Percentiles rank a stretch among this genome's conserved stretches.
Conservation (phyloP, 2,329 filamentous ascomycete genomes). For the Penicillium sp. region DNA sequence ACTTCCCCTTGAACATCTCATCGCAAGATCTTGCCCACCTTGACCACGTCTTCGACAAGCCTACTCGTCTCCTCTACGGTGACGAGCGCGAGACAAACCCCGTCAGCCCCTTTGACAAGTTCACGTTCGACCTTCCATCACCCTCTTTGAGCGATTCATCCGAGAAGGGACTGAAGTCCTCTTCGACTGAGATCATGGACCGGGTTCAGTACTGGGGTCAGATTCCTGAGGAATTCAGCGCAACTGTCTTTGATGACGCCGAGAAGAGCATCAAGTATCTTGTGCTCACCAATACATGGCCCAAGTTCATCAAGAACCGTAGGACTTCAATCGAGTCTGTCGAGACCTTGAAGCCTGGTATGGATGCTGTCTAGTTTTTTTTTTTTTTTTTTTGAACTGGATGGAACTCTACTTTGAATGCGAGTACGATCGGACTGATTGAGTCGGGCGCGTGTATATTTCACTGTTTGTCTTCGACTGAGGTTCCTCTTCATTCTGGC, state of each 20-base stretch:
- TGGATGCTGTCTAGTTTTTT: not conserved
- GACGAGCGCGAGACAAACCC: slow-evolving; percentile 38
- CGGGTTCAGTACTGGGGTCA: slow-evolving; percentile 34
- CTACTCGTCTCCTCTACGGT: slow-evolving; percentile 45
- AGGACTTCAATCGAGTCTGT: slow-evolving; percentile 20
- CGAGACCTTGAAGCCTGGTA: slow-evolving; percentile 8
- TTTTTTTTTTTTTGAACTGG: not conserved
- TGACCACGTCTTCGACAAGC: slow-evolving; percentile 56
- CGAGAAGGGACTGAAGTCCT: slow-evolving; percentile 22
- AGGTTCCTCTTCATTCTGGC: not conserved
- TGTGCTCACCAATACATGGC: slow-evolving; percentile 68
- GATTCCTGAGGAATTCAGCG: slow-evolving; percentile 49
- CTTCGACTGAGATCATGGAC: slow-evolving; percentile 22
- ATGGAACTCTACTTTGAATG: not conserved
- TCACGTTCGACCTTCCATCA: not conserved
- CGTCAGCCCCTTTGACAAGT: slow-evolving; percentile 35
- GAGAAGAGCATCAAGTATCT: slow-evolving; percentile 64
- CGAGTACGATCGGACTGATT: not conserved
- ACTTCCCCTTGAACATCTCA: slow-evolving; percentile 67
- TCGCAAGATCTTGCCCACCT: slow-evolving; percentile 56
- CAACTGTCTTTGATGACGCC: slow-evolving; percentile 58
- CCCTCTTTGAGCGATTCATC: not conserved
- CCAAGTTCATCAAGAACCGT: slow-evolving; percentile 35
- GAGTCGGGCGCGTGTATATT: not conserved
- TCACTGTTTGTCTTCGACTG: not conserved